Percentiles rank a stretch among this genome's conserved stretches.
These are phyloP conservation scores for Blastobotrys petasosporus DNA, from an alignment of 1,139 yeast species.

Conservation along the genomic window DNA sequence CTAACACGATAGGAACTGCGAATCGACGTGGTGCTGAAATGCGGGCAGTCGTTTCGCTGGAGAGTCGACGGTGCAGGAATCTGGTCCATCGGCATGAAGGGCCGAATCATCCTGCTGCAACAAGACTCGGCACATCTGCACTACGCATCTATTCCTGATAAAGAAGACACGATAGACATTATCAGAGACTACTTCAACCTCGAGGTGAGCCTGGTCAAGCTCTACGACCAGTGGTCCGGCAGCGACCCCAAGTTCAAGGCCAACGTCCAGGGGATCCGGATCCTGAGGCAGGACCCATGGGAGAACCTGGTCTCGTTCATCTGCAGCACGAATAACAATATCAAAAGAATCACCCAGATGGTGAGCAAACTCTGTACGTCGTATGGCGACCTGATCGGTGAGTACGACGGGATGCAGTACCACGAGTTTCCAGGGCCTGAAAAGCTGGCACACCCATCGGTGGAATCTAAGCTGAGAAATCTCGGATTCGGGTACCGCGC, in stretches of 20 bases:
- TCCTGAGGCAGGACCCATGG: slow-evolving; percentile 94
- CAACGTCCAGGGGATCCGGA: slow-evolving; percentile 65
- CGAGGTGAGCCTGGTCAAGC: slow-evolving; percentile 44
- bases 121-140: slow-evolving; percentile 32
- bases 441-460: slow-evolving; percentile 39
- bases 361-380: slow-evolving; percentile 70
- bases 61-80: slow-evolving; percentile 22
- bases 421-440: slow-evolving; percentile 71
- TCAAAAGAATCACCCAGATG: slow-evolving; percentile 89
- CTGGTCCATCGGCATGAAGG: slow-evolving; percentile 35
- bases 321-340: slow-evolving; percentile 94
- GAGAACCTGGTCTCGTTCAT: slow-evolving; percentile 85
- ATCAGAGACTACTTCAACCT: slow-evolving; percentile 68
- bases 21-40: slow-evolving; percentile 65
- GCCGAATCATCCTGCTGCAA: slow-evolving; percentile 32
- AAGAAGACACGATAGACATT: slow-evolving; percentile 32
- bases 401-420: slow-evolving; percentile 51
- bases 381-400: slow-evolving; percentile 61
- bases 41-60: slow-evolving; percentile 65
- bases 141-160: slow-evolving; percentile 27
- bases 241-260: slow-evolving; percentile 47
- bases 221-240: slow-evolving; percentile 58
- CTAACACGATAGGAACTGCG: slow-evolving; percentile 47
- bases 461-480: slow-evolving; percentile 43
- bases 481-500: slow-evolving; percentile 93